Conservation (phyloP, 2,329 filamentous ascomycete species). For the Colletotrichum sp. region DNA sequence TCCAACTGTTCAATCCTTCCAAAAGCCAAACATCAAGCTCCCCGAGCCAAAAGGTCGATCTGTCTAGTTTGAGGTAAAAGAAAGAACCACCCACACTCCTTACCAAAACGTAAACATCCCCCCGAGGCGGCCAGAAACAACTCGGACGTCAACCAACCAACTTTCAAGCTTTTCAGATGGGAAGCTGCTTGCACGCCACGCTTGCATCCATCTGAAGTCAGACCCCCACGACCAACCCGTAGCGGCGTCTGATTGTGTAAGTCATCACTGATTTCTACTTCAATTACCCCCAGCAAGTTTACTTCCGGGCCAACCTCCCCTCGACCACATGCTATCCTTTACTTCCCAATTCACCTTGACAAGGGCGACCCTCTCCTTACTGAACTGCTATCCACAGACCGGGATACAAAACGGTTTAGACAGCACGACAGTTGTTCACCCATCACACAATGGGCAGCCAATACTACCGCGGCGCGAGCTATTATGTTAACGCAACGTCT, state of each 20-base stretch:
- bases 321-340: not conserved
- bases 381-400: conserved; percentile 19
- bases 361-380: conserved; percentile 11
- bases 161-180: not conserved
- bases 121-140: not conserved
- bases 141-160: not conserved
- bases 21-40: not conserved
- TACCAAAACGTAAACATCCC: not conserved
- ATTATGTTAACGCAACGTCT: conserved; percentile 19
- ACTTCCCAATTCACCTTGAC: not conserved
- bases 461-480: conserved; percentile 1
- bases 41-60: not conserved
- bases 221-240: not conserved
- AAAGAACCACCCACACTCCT: not conserved
- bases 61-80: not conserved
- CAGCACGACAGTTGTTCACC: not conserved
- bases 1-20: not conserved
- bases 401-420: conserved; percentile 15
- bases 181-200: not conserved
- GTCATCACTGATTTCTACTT: not conserved
- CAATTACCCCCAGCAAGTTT: not conserved
- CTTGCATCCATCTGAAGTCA: not conserved
- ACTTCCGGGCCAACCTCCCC: not conserved
- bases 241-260: conserved; percentile 1
- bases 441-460: conserved; percentile 14